phyloP scores from a whole-genome alignment of 768 basidiomycete genomes.

The Clathrus columnatus region DNA sequence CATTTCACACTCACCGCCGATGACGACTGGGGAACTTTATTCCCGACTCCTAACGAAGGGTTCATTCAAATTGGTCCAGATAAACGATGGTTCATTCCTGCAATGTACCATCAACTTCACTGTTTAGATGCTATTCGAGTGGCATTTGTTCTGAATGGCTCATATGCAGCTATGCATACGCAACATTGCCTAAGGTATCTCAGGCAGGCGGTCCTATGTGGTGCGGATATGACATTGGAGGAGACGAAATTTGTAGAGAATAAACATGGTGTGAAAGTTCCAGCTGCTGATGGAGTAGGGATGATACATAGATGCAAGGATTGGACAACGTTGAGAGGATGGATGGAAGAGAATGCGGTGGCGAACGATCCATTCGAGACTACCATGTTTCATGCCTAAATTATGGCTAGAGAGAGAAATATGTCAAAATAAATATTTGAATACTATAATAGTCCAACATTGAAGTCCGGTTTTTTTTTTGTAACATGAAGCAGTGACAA shows the following conservation, averaged over 20 bases:
- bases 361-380: too few relatives aligned
- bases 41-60: not conserved
- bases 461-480: too few relatives aligned
- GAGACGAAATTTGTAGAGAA: not conserved
- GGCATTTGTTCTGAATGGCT: slow-evolving; percentile 13
- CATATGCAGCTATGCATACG: slow-evolving; percentile 14
- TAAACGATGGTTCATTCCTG: slow-evolving; percentile 4
- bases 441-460: too few relatives aligned
- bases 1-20: not conserved
- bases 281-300: not conserved
- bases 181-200: slow-evolving; percentile 23
- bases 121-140: slow-evolving; percentile 22
- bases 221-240: slow-evolving; percentile 23
- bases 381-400: too few relatives aligned
- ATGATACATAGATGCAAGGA: not conserved
- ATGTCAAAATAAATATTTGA: too few relatives aligned
- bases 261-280: not conserved
- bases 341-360: not conserved
- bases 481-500: too few relatives aligned
- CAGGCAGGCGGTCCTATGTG: slow-evolving; percentile 20
- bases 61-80: slow-evolving; percentile 8
- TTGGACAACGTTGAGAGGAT: not conserved
- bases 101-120: slow-evolving; percentile 22
- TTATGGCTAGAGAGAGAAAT: too few relatives aligned
- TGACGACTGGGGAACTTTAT: not conserved